A percentile compares a stretch with the other conserved stretches of the same genome.
These are phyloP conservation scores for Blastobotrys attinorum DNA, from an alignment of 805 yeast genomes.

Conservation along the genomic window DNA sequence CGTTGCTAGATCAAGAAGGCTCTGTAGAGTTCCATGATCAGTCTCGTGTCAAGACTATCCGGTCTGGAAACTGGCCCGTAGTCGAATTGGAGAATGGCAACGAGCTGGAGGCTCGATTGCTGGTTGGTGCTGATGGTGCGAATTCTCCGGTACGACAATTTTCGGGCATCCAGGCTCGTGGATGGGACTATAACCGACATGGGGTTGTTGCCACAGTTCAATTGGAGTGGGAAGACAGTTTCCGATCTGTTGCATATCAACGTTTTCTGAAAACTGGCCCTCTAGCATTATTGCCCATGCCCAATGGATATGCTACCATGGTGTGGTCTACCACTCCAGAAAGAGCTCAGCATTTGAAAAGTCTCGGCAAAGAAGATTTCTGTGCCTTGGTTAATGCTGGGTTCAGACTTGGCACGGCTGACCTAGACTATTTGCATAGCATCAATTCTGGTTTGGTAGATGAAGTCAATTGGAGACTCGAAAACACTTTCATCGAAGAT, in stretches of 20 bases:
- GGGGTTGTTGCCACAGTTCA: conserved; percentile 91
- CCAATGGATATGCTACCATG: conserved; percentile 77
- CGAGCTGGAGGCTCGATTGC: conserved; percentile 54
- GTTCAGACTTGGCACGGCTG: conserved; percentile 67
- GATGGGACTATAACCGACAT: conserved; percentile 83
- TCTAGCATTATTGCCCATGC: conserved; percentile 81
- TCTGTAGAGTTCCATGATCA: conserved; percentile 3
- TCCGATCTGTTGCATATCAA: conserved; percentile 80
- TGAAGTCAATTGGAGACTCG: conserved; percentile 68
- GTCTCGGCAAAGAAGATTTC: conserved; percentile 54
- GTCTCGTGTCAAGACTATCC: conserved; percentile 2
- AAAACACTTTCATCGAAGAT: conserved; percentile 35
- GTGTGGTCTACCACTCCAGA: conserved; percentile 91
- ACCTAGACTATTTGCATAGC: conserved; percentile 60
- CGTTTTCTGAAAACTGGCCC: conserved; percentile 90
- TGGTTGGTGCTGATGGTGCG: conserved; percentile 93
- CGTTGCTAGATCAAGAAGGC: conserved; percentile 37
- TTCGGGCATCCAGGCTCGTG: conserved; percentile 76
- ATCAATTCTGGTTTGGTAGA: conserved; percentile 41
- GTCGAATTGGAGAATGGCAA: conserved; percentile 63
- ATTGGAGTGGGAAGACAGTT: conserved; percentile 64
- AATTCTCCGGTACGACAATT: conserved; percentile 85
- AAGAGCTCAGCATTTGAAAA: conserved; percentile 52
- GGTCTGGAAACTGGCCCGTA: conserved; percentile 53
- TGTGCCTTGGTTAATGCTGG: conserved; percentile 76